A percentile compares a stretch with the other conserved stretches of the same genome.
Conservation (phyloP, 768 basidiomycete genomes). For the Naganishia onofrii region DNA sequence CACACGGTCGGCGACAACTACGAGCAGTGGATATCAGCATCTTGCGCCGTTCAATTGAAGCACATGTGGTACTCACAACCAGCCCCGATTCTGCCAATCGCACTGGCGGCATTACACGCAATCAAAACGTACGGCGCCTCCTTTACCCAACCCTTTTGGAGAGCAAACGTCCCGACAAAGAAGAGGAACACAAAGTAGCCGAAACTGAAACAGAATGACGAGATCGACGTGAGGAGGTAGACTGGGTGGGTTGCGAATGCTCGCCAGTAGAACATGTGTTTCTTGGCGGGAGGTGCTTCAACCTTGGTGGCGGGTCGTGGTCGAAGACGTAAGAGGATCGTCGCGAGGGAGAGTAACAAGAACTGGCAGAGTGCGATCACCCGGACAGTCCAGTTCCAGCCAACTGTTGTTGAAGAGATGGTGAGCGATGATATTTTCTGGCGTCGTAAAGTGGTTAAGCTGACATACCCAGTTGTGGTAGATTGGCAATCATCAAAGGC, state of each 20-base stretch:
- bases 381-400: slow-evolving; percentile 28
- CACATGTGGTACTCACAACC: slow-evolving; percentile 23
- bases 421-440: neutral
- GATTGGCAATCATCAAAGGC: slow-evolving; percentile 30
- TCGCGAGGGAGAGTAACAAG: slow-evolving; percentile 16
- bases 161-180: slow-evolving; percentile 24
- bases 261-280: slow-evolving; percentile 18
- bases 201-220: slow-evolving; percentile 23
- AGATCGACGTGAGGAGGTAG: slow-evolving; percentile 22
- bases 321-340: slow-evolving; percentile 24
- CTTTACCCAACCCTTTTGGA: slow-evolving; percentile 17
- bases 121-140: slow-evolving; percentile 28
- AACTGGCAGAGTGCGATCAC: slow-evolving; percentile 23
- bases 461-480: slow-evolving; percentile 25
- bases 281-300: slow-evolving; percentile 9
- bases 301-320: neutral
- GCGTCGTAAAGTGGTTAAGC: too few species aligned
- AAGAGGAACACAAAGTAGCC: slow-evolving; percentile 29
- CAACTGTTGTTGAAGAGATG: slow-evolving; percentile 7
- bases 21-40: neutral
- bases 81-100: slow-evolving; percentile 23
- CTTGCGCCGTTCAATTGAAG: neutral
- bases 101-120: slow-evolving; percentile 28
- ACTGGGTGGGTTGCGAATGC: slow-evolving; percentile 26
- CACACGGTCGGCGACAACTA: slow-evolving; percentile 25